These are phyloP conservation scores for Globisporangium nagaii DNA, from an alignment of 352 stramenopile genomes.

Conservation along the genomic window DNA sequence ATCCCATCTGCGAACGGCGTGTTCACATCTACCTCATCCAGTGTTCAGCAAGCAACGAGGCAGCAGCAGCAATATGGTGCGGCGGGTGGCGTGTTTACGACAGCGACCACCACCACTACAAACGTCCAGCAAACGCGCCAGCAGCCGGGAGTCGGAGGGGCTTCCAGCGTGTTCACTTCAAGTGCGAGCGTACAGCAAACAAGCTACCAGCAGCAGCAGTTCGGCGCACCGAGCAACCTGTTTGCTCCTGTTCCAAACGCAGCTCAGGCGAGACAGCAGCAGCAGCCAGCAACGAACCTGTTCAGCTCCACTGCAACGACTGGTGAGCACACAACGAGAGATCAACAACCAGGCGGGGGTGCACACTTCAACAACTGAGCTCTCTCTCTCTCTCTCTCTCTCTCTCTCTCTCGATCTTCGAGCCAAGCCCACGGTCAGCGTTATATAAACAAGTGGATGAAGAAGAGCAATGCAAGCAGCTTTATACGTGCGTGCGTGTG, in stretches of 20 bases:
- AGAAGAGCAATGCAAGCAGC: neutral
- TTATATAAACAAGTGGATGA: slow-evolving; percentile 3
- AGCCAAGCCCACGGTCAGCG: neutral
- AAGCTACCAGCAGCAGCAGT: neutral
- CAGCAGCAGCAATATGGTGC: neutral
- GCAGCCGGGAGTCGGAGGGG: neutral
- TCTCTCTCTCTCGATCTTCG: too few species aligned
- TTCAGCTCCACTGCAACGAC: neutral
- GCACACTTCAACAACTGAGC: neutral
- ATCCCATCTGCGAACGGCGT: neutral
- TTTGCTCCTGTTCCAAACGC: neutral
- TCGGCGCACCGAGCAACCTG: neutral
- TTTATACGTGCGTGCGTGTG: neutral
- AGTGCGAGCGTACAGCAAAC: neutral
- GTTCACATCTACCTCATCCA: neutral
- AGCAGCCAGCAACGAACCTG: too few species aligned
- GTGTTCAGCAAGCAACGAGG: neutral
- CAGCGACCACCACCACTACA: neutral
- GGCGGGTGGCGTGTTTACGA: neutral
- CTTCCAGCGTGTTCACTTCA: neutral
- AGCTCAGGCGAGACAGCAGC: neutral
- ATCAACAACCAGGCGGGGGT: neutral
- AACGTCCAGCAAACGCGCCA: neutral
- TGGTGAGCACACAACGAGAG: too few species aligned
- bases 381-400: too few species aligned